These are phyloP conservation scores for Phaeophleospora eucalypticola DNA, from an alignment of 2,329 filamentous ascomycete species.

Conservation along the genomic window DNA sequence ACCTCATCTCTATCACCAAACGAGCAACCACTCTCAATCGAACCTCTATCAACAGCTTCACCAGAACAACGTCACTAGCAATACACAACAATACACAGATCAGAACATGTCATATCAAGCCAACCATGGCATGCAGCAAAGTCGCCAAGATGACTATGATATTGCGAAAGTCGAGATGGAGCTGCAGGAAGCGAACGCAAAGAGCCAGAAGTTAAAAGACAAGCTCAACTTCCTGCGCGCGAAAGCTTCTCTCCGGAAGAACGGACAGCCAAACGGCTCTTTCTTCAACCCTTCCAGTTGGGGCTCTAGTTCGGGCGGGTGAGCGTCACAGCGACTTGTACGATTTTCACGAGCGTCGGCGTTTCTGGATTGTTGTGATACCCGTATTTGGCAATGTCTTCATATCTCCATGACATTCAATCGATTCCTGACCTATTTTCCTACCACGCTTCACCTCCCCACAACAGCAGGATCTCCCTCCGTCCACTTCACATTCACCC, in stretches of 20 bases:
- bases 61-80: background rate
- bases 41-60: background rate
- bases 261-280: background rate
- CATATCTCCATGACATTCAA: too few relatives aligned
- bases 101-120: background rate
- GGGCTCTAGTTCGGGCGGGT: background rate
- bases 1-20: background rate
- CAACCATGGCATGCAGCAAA: background rate
- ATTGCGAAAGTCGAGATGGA: background rate
- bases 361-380: too few relatives aligned
- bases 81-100: background rate
- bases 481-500: constrained; percentile 32
- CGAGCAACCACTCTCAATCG: background rate
- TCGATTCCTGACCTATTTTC: too few relatives aligned
- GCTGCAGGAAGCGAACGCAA: background rate
- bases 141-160: background rate
- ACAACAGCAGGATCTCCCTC: constrained; percentile 24
- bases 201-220: background rate
- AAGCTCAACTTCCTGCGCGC: background rate
- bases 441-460: background rate
- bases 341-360: too few relatives aligned
- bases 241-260: background rate
- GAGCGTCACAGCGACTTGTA: too few relatives aligned
- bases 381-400: too few relatives aligned
- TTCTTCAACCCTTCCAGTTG: background rate